Conservation (phyloP, 176 grass and related monocot species). For the Elymus sibiricus region DNA sequence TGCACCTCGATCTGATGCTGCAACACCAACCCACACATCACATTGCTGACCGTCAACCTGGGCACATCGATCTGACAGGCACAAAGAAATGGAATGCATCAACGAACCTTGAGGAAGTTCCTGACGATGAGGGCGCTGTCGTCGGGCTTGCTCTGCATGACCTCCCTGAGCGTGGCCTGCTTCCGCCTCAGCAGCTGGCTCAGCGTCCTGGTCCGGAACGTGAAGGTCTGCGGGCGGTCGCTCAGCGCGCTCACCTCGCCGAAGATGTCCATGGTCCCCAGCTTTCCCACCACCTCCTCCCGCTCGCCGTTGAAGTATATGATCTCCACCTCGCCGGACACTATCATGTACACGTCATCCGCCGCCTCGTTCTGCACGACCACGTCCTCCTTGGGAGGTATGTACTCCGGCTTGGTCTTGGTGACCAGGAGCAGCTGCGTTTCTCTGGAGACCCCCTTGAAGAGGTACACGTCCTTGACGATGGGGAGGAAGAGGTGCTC, state of each 20-base stretch:
- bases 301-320: conserved; percentile 31
- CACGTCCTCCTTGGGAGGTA: conserved; percentile 87
- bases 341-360: conserved; percentile 72
- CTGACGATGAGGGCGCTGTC: conserved; percentile 6
- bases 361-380: conserved; percentile 87
- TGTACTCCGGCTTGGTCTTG: conserved; percentile 87
- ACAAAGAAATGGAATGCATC: too few species aligned
- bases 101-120: conserved; percentile 37
- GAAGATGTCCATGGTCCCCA: conserved; percentile 60
- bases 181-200: conserved; percentile 83
- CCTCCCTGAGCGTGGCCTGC: conserved; percentile 83
- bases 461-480: conserved; percentile 87
- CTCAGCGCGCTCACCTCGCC: conserved; percentile 80
- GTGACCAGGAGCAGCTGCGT: conserved; percentile 64
- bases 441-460: conserved; percentile 66
- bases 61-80: too few species aligned
- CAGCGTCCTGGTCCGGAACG: conserved; percentile 75
- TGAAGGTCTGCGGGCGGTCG: conserved; percentile 60
- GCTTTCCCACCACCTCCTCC: conserved; percentile 41
- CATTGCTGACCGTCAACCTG: too few species aligned
- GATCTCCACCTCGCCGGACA: conserved; percentile 78
- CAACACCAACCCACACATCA: neutral
- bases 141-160: conserved; percentile 58
- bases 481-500: conserved; percentile 80
- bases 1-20: conserved; percentile 80